Conservation (phyloP, 495 filamentous ascomycete genomes). For the Neurospora sp. region DNA sequence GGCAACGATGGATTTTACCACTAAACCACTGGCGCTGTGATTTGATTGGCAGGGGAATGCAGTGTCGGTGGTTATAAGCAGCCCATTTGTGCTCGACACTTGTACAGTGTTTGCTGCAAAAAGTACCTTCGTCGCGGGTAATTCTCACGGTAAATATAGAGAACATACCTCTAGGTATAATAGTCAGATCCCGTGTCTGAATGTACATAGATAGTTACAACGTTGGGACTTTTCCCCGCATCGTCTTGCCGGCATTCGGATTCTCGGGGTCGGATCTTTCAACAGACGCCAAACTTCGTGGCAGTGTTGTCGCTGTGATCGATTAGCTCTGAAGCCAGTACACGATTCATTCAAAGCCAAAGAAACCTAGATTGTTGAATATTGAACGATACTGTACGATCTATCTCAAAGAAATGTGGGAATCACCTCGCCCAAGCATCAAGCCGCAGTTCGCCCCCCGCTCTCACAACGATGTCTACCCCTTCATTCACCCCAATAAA, state of each 20-base stretch:
- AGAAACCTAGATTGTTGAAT: no score
- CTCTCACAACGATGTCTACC: conserved; percentile 23
- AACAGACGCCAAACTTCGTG: neutral
- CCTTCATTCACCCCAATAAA: conserved; percentile 22
- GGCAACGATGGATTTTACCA: conserved; percentile 46
- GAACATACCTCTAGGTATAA: neutral
- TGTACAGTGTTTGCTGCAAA: no score
- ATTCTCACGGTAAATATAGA: neutral
- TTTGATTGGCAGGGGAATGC: neutral
- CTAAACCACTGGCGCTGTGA: conserved; percentile 32
- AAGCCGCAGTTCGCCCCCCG: conserved; percentile 17
- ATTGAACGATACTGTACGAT: no score
- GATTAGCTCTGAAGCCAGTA: neutral
- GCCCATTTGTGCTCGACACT: no score
- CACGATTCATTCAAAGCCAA: neutral
- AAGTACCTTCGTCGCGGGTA: neutral
- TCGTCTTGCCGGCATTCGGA: neutral
- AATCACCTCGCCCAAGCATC: neutral
- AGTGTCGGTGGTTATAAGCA: neutral
- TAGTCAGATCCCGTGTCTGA: neutral
- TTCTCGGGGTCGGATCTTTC: neutral
- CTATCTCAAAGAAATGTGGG: neutral
- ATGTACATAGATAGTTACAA: rapidly evolving
- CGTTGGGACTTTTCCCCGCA: neutral
- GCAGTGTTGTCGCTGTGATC: neutral